A percentile compares a stretch with the other conserved stretches of the same genome.
Evolutionary conservation across 202 grass and related monocot genomes (phyloP).

Genomic region (Zizania palustris): DNA sequence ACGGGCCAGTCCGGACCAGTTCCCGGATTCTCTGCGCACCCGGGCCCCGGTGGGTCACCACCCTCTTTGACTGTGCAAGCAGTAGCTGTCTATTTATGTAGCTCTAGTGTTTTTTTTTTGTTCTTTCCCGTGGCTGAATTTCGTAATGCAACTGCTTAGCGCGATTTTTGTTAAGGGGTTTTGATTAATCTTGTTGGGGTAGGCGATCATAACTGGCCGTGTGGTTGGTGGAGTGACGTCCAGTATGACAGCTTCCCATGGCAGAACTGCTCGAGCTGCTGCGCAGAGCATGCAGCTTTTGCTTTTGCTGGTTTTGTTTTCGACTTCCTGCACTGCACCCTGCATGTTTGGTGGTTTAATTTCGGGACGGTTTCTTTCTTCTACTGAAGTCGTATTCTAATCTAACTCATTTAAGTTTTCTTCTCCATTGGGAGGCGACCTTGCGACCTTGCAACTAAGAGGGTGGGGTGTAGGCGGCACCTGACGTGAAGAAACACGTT

Average conservation of each 20-base stretch:
- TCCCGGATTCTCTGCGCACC: conserved; percentile 41
- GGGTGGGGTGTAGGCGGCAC: too few species aligned
- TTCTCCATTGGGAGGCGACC: neutral
- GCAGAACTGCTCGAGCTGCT: neutral
- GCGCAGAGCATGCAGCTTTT: conserved; percentile 30
- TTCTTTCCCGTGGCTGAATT: neutral
- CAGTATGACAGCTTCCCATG: conserved; percentile 21
- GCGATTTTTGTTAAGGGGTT: neutral
- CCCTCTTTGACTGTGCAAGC: conserved; percentile 30
- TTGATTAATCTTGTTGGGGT: neutral
- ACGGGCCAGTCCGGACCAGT: neutral
- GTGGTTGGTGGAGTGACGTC: neutral
- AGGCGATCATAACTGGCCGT: neutral
- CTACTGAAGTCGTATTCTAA: conserved; percentile 15
- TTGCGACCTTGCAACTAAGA: too few species aligned
- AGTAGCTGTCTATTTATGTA: too few species aligned
- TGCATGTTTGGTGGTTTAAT: neutral
- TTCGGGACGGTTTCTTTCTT: conserved; percentile 33
- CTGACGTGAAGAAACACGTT: too few species aligned
- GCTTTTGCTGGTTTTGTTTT: conserved; percentile 22
- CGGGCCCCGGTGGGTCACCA: conserved; percentile 16
- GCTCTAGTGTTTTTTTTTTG: too few species aligned
- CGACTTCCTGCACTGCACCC: neutral
- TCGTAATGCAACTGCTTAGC: neutral
- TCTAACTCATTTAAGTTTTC: conserved; percentile 19